Evolutionary conservation across 441 rosid genomes (phyloP), one percentile per base, ranked within the genome.

Genomic region (Populus hybrid): DNA sequence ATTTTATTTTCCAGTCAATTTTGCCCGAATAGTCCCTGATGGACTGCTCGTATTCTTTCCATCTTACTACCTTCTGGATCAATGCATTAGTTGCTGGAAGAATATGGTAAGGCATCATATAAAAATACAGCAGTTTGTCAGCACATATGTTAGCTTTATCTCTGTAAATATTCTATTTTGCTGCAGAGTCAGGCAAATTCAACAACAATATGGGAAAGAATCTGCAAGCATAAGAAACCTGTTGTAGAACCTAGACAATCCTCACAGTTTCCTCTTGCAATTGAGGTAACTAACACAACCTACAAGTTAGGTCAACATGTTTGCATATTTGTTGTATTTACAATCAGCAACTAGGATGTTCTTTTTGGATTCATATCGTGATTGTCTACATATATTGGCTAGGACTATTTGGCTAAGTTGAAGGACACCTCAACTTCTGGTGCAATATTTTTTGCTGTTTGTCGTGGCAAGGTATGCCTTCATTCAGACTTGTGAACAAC

Each of bases 221-320:
- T 94, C 50, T 90, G 98, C 87, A 92, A 88, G 83, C 90, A 89
- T 79, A 96, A 96, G 89, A 89, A 88, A 83, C 98, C 98, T 36
- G 94, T 96, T 69, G 88, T 94, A 74, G 99, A 96, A 84, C 98
- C 99, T 81, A 92, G 94, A 85, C 96, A 96, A 73, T 88, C 98
- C 68, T 89, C 98, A 24, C 84, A 91, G 73, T 94, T 96, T 85
- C 86, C 88, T 76, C 71, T 81, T 72, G 91, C 98, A 72, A 94
- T 94, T 86, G 90, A 88, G 97, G 98, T 92, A 79, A 69, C 67
- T 75, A 70, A 72, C 24, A 10, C 76, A 42, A 73, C 64, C 73
- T 23, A 70, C 57, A 75, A 69, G 66, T 84, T 72, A 53, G 38
- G 53, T 78, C 74, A 26, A 59, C 24, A 24, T 79, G 67, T 64